phyloP scores from a whole-genome alignment of 139 green algal genomes.

The Zygnema cylindricum region DNA sequence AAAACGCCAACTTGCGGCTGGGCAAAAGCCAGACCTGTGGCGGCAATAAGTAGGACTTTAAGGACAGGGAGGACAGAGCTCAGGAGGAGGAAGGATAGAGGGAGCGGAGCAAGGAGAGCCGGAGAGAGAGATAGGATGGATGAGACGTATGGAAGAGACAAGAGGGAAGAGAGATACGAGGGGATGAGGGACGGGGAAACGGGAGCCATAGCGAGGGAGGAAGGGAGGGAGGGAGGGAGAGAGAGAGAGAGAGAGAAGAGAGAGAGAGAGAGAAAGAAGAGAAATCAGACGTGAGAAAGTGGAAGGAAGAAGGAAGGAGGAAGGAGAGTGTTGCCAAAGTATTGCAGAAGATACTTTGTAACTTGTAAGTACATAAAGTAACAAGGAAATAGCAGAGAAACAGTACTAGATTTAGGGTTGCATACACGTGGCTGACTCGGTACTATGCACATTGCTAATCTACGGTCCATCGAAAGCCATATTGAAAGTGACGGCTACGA shows the following conservation, averaged over 20 bases:
- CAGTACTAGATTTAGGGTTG: no score
- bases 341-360: no score
- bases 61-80: slow-evolving; percentile 38
- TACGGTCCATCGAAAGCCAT: no score
- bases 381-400: no score
- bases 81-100: slow-evolving; percentile 36
- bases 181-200: neutral
- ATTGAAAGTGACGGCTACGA: no score
- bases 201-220: neutral
- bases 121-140: neutral
- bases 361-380: no score
- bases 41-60: slow-evolving; percentile 49
- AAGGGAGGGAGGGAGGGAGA: neutral
- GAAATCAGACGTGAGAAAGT: neutral
- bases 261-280: neutral
- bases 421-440: no score
- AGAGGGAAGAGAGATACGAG: neutral
- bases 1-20: slow-evolving; percentile 24
- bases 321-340: no score
- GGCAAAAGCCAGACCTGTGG: slow-evolving; percentile 30
- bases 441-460: no score
- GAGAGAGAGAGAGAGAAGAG: neutral
- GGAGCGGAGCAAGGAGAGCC: neutral
- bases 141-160: neutral
- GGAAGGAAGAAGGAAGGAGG: no score